Conservation (phyloP, 805 yeast genomes). For the Groenewaldozyma salmanticensis region DNA sequence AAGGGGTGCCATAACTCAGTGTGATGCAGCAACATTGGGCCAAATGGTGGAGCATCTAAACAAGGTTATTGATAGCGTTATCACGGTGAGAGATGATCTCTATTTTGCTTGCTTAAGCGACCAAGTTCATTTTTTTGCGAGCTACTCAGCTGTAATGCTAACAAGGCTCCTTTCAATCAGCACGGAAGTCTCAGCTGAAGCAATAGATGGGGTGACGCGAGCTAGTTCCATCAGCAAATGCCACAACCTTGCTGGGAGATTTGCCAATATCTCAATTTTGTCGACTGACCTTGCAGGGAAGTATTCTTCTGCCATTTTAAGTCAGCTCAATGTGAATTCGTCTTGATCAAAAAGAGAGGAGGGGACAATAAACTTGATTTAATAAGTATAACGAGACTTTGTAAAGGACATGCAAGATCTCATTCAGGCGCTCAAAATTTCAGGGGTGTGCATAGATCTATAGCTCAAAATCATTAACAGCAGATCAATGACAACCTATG, state of each 20-base stretch:
- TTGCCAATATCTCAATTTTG: background rate
- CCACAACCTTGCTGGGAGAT: background rate
- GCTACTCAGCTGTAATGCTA: conserved; percentile 18
- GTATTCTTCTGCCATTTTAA: background rate
- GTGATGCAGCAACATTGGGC: conserved; percentile 19
- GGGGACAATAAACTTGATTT: too few species aligned
- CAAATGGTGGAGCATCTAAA: conserved; percentile 35
- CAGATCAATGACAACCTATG: too few species aligned
- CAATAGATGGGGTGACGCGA: background rate
- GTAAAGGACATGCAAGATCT: too few species aligned
- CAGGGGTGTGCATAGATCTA: too few species aligned
- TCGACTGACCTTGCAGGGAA: background rate
- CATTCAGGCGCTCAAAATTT: too few species aligned
- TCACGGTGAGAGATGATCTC: conserved; percentile 37
- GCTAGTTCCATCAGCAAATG: background rate
- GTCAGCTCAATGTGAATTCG: too few species aligned
- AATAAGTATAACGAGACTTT: too few species aligned
- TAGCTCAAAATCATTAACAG: too few species aligned
- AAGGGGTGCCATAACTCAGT: conserved; percentile 7
- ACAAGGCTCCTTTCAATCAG: conserved; percentile 4
- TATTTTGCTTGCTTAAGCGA: conserved; percentile 65
- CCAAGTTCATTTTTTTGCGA: conserved; percentile 44
- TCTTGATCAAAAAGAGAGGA: too few species aligned
- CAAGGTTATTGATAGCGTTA: conserved; percentile 34
- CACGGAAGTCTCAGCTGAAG: conserved; percentile 1